These are phyloP conservation scores for Fraxinus dipetala DNA, from an alignment of 305 asterid genomes.

Conservation along the genomic window DNA sequence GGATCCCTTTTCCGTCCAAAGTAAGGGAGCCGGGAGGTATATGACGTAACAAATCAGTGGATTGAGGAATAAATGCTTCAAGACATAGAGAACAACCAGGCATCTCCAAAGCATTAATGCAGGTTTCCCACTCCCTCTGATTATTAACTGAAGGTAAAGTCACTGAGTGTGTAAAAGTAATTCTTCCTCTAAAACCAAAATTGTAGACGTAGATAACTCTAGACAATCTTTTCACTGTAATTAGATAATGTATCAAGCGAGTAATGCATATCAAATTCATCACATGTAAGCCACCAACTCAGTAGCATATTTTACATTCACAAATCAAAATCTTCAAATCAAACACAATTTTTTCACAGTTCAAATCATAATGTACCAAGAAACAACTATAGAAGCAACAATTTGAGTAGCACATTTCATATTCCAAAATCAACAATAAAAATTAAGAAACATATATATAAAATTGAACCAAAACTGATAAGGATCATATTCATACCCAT, in stretches of 20 bases:
- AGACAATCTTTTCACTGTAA: background rate
- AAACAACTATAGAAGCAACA: background rate
- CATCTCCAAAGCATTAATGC: background rate
- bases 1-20: background rate
- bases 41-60: background rate
- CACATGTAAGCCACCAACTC: background rate
- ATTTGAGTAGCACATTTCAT: background rate
- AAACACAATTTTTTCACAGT: background rate
- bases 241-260: background rate
- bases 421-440: conserved; percentile 12
- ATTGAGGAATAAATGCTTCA: background rate
- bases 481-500: conserved; percentile 69
- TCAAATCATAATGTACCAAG: background rate
- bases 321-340: background rate
- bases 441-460: conserved; percentile 1
- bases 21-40: background rate
- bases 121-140: background rate
- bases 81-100: background rate
- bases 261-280: background rate
- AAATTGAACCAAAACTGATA: background rate
- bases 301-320: background rate
- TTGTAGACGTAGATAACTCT: background rate
- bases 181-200: background rate
- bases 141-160: background rate
- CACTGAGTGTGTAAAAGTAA: background rate